Evolutionary conservation across 345 rosid genomes (phyloP), one percentile per base, ranked within the genome.

Genomic region (Lumnitzera littorea): DNA sequence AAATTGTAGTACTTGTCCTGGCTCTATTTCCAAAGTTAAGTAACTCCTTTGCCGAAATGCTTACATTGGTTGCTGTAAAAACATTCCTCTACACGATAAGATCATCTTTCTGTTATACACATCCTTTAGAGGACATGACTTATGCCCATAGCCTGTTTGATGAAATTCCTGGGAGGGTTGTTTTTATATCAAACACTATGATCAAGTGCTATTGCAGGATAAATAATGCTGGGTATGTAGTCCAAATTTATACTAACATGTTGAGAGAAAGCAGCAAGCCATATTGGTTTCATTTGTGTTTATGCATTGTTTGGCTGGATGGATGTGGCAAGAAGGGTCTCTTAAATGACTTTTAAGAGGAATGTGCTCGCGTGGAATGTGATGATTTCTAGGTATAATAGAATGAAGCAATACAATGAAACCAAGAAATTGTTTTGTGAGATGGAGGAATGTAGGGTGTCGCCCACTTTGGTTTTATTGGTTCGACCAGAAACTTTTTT

Each of bases 281-380:
- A 2, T 85, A 82, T n/a, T 46, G 67, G 69, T 43, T 62, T 67
- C 74, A 68, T 70, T 13, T 60, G 67, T 65, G 68, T 75, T 76
- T 84, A 68, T 61, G 78, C 73, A 13, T 77, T 72, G 49, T 70
- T 69, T 68, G 83, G 79, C 75, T 9, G 10, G 43, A 36, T 36
- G 43, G 43, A 36, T 36, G 43, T 9, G 1, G 43, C 43, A 36
- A 36, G 72, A 69, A 67, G 63, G 70, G 67, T 84, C 74, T 76
- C 76, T 56, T 24, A 78, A 63, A 57, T 67, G 79, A 67, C 67
- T 48, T 58, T 41, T 49, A 41, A 68, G 60, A 68, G 63, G 50
- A 72, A 78, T 71, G 74, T 70, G 52, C 70, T 77, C 77, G 67
- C 72, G 14, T 87, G 95, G 91, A 87, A 87, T 67, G 77, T 67